A percentile compares a stretch with the other conserved stretches of the same genome.
phyloP scores from a whole-genome alignment of 2,329 filamentous ascomycete species.

The Fusarium cyanostomum region DNA sequence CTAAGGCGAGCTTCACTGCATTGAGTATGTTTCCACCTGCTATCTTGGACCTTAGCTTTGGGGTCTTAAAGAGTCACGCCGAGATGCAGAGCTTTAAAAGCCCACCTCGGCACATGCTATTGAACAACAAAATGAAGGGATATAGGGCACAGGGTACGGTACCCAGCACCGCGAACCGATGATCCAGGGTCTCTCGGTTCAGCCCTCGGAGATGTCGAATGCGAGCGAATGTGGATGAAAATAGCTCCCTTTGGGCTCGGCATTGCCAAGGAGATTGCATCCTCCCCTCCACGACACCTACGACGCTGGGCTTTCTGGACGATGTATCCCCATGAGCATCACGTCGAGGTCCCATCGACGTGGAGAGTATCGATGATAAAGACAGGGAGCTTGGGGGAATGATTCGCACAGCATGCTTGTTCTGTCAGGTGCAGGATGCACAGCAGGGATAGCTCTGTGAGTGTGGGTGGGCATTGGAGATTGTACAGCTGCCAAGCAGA shows the following conservation, averaged over 20 bases:
- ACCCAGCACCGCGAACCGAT: neutral
- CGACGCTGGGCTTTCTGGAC: neutral
- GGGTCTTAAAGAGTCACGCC: conserved; percentile 1
- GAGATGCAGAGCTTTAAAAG: neutral
- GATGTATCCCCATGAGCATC: neutral
- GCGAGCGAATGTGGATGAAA: conserved; percentile 5
- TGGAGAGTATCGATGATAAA: neutral
- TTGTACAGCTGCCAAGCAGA: neutral
- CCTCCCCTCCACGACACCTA: neutral
- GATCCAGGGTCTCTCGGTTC: neutral
- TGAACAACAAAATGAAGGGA: neutral
- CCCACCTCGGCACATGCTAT: neutral
- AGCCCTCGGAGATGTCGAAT: conserved; percentile 19
- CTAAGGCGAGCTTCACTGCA: neutral
- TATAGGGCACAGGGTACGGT: neutral
- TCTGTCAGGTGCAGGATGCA: conserved; percentile 9
- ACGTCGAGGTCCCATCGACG: neutral
- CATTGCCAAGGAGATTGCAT: conserved; percentile 11
- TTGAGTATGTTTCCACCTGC: too few species aligned
- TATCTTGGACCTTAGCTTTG: neutral
- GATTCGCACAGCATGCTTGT: conserved; percentile 32
- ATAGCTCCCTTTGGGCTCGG: neutral
- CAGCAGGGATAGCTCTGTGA: neutral
- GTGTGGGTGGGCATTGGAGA: neutral
- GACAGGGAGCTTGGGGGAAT: neutral